These are phyloP conservation scores for Microstegium vimineum DNA, from an alignment of 176 grass and related monocot species.

Conservation along the genomic window DNA sequence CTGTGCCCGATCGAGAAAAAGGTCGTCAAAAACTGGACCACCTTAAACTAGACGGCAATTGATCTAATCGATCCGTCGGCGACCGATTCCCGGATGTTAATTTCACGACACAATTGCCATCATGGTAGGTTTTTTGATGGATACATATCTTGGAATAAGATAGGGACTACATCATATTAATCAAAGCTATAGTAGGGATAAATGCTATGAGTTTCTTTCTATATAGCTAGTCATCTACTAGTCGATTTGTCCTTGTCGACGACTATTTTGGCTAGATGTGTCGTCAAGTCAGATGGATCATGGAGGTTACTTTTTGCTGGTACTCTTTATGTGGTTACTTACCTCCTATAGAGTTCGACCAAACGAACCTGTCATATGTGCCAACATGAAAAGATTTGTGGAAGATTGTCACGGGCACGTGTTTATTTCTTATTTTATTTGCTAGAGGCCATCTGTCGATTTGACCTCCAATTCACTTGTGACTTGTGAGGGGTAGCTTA, in stretches of 20 bases:
- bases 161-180: neutral
- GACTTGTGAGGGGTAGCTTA: neutral
- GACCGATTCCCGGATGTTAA: neutral
- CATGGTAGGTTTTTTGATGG: neutral
- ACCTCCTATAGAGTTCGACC: slow-evolving; percentile 20
- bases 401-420: slow-evolving; percentile 6
- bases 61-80: neutral
- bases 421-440: slow-evolving; percentile 24
- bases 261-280: slow-evolving; percentile 4
- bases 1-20: neutral
- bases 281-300: slow-evolving; percentile 36
- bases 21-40: neutral
- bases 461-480: neutral
- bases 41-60: slow-evolving; percentile 2
- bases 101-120: slow-evolving; percentile 20
- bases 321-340: neutral
- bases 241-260: slow-evolving; percentile 22
- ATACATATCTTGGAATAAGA: slow-evolving; percentile 1
- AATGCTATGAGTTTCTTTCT: neutral
- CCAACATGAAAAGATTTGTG: neutral
- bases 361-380: neutral
- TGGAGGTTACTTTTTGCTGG: neutral
- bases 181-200: neutral
- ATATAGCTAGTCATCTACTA: neutral
- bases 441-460: neutral